A percentile compares a stretch with the other conserved stretches of the same genome.
phyloP scores from a whole-genome alignment of 164 flowering plant genomes.

The Vitis cinerea region DNA sequence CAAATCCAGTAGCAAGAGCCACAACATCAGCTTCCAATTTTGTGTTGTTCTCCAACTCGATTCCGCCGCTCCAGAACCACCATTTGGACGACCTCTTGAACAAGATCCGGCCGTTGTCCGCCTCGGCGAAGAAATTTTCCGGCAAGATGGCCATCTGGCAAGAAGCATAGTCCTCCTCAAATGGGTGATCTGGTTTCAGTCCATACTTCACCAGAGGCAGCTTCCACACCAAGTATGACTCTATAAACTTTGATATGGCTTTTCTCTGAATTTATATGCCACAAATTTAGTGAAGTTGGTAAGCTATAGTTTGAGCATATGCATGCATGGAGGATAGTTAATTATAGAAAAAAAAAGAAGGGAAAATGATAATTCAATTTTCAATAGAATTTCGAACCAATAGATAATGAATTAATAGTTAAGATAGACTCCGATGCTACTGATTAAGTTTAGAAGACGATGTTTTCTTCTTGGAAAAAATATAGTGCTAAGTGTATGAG shows the following conservation, averaged over 20 bases:
- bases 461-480: no score
- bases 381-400: no score
- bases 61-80: slow-evolving; percentile 74
- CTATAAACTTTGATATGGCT: slow-evolving; percentile 67
- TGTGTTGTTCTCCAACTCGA: slow-evolving; percentile 66
- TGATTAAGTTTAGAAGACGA: no score
- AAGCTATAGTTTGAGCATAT: no score
- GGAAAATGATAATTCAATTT: no score
- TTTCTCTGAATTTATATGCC: slow-evolving; percentile 35
- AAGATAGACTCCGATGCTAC: no score
- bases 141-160: slow-evolving; percentile 97
- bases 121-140: slow-evolving; percentile 72
- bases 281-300: no score
- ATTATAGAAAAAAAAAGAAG: no score
- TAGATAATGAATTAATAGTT: no score
- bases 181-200: slow-evolving; percentile 82
- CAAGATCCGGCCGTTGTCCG: slow-evolving; percentile 73
- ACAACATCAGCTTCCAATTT: slow-evolving; percentile 86
- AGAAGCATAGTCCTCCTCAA: slow-evolving; percentile 85
- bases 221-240: slow-evolving; percentile 71
- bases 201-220: slow-evolving; percentile 80
- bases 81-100: slow-evolving; percentile 69
- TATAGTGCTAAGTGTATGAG: no score
- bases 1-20: slow-evolving; percentile 84
- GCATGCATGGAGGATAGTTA: no score